Base-by-base conservation (phyloP, 139 green algal species). In the Micromonas pusilla region DNA sequence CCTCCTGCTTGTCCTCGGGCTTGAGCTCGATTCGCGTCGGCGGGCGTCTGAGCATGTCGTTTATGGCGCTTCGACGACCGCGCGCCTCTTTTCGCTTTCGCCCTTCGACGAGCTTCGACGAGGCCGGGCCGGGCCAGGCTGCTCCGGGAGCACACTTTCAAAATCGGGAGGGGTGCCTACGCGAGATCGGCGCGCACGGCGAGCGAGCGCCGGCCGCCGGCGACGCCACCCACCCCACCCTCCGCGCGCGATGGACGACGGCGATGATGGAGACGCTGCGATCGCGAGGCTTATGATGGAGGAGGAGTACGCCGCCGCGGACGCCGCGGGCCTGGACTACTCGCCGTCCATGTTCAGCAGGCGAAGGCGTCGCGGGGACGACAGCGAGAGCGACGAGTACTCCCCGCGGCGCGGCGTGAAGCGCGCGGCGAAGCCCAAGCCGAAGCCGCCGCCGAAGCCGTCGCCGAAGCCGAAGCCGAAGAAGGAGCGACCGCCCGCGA, bases 1-100 rank as follows among this genome's bases (percentile, higher is more conserved):
- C 91, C 91, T 96, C 91, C 64, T 94, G 87, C 37, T 92, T 93
- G 82, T 96, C 91, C 26, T 94, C 86, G 26, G 85, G 72, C 57
- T 89, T 90, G 28, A 96, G 80, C 68, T 96, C 91, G 28, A 96
- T 91, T 25, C 88, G 81, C 0, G 90, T 94, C 23, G 89, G 91
- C 76, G 90, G 88, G 1, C 88, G 77, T 4, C 86, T 83, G 20
- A 96, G 84, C 91, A 96, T 96, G 66, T 52, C n/a, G n/a, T n/a
- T n/a, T n/a, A n/a, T n/a, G n/a, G n/a, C n/a, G n/a, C n/a, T n/a
- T n/a, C n/a, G n/a, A n/a, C n/a, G n/a, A n/a, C n/a, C n/a, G n/a
- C n/a, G n/a, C n/a, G n/a, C n/a, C n/a, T n/a, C n/a, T n/a, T n/a
- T n/a, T n/a, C n/a, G n/a, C n/a, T n/a, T n/a, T n/a, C n/a, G n/a